Conservation (phyloP, 306 rosid genomes). For the Abrus pulchellus region DNA sequence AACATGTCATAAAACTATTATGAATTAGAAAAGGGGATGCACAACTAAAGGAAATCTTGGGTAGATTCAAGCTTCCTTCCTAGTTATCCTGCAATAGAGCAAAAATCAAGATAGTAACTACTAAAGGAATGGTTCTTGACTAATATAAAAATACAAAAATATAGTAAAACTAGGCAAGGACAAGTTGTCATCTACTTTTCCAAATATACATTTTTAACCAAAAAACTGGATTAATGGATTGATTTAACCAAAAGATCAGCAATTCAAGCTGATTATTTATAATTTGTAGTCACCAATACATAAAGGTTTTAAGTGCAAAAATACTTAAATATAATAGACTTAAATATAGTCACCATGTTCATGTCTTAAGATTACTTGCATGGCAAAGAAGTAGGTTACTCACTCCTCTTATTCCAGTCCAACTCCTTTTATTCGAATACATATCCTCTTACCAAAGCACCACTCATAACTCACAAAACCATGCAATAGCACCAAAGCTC, state of each 20-base stretch:
- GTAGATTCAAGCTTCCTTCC: conserved; percentile 82
- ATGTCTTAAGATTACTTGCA: too few relatives aligned
- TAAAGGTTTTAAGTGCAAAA: too few relatives aligned
- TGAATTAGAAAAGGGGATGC: conserved; percentile 33
- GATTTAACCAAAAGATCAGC: not conserved
- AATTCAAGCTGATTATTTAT: too few relatives aligned
- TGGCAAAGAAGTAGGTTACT: too few relatives aligned
- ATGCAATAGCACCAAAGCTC: too few relatives aligned
- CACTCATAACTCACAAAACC: too few relatives aligned
- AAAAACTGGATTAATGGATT: not conserved
- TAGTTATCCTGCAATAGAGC: conserved; percentile 74
- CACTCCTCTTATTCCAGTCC: too few relatives aligned
- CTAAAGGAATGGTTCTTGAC: conserved; percentile 14
- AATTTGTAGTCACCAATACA: too few relatives aligned
- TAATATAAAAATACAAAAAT: not conserved
- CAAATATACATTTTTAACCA: not conserved
- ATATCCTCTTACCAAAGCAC: too few relatives aligned
- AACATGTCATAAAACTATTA: conserved; percentile 12
- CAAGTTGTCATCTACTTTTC: not conserved
- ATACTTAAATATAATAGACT: too few relatives aligned
- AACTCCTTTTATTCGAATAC: too few relatives aligned
- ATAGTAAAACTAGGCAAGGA: not conserved
- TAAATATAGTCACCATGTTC: too few relatives aligned
- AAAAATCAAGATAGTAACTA: conserved; percentile 27
- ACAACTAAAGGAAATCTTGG: conserved; percentile 51